Evolutionary conservation across 805 yeast genomes (phyloP).

Genomic region (Kockiozyma suomiensis): DNA sequence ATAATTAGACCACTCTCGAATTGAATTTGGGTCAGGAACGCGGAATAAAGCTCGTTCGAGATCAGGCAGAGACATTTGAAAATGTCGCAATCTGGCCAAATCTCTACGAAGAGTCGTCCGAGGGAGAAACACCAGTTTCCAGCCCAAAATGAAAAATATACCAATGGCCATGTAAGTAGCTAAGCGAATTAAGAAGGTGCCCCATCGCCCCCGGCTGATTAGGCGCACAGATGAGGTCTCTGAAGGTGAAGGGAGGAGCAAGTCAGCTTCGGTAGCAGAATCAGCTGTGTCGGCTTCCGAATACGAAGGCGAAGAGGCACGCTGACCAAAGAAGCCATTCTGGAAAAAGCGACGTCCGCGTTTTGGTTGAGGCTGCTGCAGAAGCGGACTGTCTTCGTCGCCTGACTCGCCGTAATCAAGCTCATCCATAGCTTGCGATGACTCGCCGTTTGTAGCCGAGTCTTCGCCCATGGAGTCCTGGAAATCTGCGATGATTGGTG

Average conservation of each 20-base stretch:
- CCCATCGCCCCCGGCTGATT: constrained; percentile 21
- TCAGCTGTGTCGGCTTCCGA: constrained; percentile 15
- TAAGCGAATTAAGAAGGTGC: constrained; percentile 43
- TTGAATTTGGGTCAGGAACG: constrained; percentile 43
- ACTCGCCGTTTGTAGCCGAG: not conserved
- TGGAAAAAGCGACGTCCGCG: constrained; percentile 21
- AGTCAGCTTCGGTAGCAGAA: constrained; percentile 29
- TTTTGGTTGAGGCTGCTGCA: constrained; percentile 25
- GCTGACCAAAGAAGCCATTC: constrained; percentile 7
- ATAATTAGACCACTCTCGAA: constrained; percentile 55
- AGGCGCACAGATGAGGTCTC: constrained; percentile 20
- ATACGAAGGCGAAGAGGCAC: not conserved
- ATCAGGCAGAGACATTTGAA: constrained; percentile 66
- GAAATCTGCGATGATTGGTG: constrained; percentile 28
- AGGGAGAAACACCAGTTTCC: constrained; percentile 75
- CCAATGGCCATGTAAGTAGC: constrained; percentile 55
- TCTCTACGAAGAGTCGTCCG: constrained; percentile 83
- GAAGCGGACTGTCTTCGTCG: constrained; percentile 18
- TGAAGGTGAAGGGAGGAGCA: constrained; percentile 33
- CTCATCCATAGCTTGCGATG: constrained; percentile 18
- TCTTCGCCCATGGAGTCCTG: constrained; percentile 8
- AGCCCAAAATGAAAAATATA: constrained; percentile 53
- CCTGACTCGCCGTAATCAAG: constrained; percentile 32
- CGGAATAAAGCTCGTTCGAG: constrained; percentile 63
- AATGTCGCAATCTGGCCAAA: constrained; percentile 71